Evolutionary conservation across 2,329 filamentous ascomycete genomes (phyloP), one percentile per base, ranked within the genome.

Genomic region (Trichoderma endophyticum): DNA sequence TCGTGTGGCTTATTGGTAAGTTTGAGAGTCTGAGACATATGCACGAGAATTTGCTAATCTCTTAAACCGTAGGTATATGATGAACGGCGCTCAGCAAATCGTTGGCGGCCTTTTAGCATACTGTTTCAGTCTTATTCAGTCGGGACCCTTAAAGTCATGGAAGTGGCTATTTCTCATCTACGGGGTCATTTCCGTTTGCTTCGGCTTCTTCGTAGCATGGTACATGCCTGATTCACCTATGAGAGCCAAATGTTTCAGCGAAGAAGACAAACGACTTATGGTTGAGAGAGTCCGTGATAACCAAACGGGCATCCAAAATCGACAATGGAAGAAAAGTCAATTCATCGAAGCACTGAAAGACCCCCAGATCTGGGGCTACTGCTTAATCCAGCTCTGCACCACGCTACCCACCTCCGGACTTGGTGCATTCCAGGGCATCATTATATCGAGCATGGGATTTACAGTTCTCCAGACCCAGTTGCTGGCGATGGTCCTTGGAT

Each of bases 251-350:
- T 69, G 66, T 34, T 69, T 69, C 18, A 69, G 32, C 14, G 66
- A 69, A 51, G 66, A 69, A n/a, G 66, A 69, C 8, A 69, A 69
- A 18, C 57, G 28, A 7, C 66, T 69, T 8, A 69, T 69, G 66
- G n/a, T 69, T n/a, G 66, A 69, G n/a, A 69, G 66, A 24, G 66
- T 69, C 32, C 66, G 66, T 12, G 66, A 69, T 21, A 69, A 69
- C 15, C 66, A 69, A n/a, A 69, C 66, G 6, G 66, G 66, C 6
- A 69, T 69, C 1, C 66, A 69, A 34, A 69, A 69, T 28, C 36
- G 66, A 61, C 43, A 69, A 69, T 69, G 66, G 66, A 69, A 51
- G 36, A 61, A 48, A 24, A 30, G 43, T 15, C 66, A 69, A 6
- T 69, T 69, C 14, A 26, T 69, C 11, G 66, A 69, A 69, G 66